Evolutionary conservation across 2,329 filamentous ascomycete species (phyloP), one percentile per base, ranked within the genome.

Genomic region (Clonostachys rhizophaga): DNA sequence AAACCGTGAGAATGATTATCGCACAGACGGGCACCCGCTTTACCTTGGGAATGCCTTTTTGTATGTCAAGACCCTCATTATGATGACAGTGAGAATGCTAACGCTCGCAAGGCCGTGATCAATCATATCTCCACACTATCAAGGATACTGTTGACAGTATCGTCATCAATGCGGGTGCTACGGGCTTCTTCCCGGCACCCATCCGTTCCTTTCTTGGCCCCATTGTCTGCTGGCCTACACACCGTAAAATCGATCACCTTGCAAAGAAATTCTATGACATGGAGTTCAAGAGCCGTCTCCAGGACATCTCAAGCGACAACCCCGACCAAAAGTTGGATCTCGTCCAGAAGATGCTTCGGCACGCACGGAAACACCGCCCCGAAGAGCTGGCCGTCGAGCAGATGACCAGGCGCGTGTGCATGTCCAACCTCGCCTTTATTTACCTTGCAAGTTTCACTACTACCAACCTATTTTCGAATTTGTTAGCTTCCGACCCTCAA

Each of bases 311-410:
- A 9, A 20, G 34, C 24, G 52, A 58, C 10, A 50, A 59, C 17
- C 44, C 49, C 30, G 30, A 46, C 39, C 55, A 57, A 35, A 66
- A 67, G 1, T 56, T 63, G 12, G 71, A 74, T 37, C 60, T 64
- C n/a, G 41, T 74, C 3, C 70, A 73, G 50, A 65, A 69, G 55
- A 70, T 73, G 64, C 49, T 73, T 5, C 58, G 60, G 5, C 70
- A 60, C 42, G 71, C 64, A 1, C 47, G 61, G 12, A 60, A 60
- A 18, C 57, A 72, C 40, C 62, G 69, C 2, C 65, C 60, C 0
- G 46, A 66, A 0, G 69, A 74, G 50, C 56, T 66, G 3, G 55
- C 57, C 42, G 18, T 59, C 11, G 50, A 59, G 9, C 49, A 53
- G 12, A 64, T 69, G 47, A 57, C 58, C 1, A 55, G 54, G 11